Percentiles rank a stretch among this genome's conserved stretches.
phyloP scores from a whole-genome alignment of 2,329 filamentous ascomycete genomes.

The Fusarium sarcochroum region DNA sequence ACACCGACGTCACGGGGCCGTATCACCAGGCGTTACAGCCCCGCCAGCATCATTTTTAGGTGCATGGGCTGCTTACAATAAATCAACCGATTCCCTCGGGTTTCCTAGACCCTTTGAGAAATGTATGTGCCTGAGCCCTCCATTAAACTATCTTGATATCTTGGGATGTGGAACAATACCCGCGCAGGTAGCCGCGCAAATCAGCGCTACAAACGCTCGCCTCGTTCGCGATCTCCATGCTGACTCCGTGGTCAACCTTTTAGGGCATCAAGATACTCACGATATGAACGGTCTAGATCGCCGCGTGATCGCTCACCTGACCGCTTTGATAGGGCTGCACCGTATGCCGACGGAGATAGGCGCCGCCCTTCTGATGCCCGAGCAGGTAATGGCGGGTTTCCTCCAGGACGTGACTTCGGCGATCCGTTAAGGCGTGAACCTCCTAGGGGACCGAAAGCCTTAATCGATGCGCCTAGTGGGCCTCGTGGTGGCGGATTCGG shows the following conservation, averaged over 20 bases:
- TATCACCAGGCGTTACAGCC: slow-evolving; percentile 1
- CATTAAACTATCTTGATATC: neutral
- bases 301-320: slow-evolving; percentile 79
- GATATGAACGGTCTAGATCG: slow-evolving; percentile 72
- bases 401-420: slow-evolving; percentile 71
- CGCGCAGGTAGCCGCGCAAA: neutral
- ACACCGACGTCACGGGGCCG: neutral
- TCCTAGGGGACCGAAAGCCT: slow-evolving; percentile 84
- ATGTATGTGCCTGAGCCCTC: slow-evolving; percentile 39
- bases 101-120: slow-evolving; percentile 36
- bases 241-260: slow-evolving; percentile 55
- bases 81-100: slow-evolving; percentile 30
- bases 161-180: slow-evolving; percentile 2
- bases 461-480: slow-evolving; percentile 78
- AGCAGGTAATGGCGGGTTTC: slow-evolving; percentile 71
- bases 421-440: slow-evolving; percentile 75
- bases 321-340: slow-evolving; percentile 69
- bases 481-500: slow-evolving; percentile 77
- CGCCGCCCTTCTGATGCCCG: slow-evolving; percentile 75
- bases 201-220: neutral
- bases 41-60: slow-evolving; percentile 17
- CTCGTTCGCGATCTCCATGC: slow-evolving; percentile 6
- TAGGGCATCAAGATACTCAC: slow-evolving; percentile 72
- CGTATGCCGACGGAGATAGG: slow-evolving; percentile 75
- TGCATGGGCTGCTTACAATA: slow-evolving; percentile 41